These are phyloP conservation scores for Penicillium cosmopolitanum DNA, from an alignment of 495 filamentous ascomycete genomes.

Conservation along the genomic window DNA sequence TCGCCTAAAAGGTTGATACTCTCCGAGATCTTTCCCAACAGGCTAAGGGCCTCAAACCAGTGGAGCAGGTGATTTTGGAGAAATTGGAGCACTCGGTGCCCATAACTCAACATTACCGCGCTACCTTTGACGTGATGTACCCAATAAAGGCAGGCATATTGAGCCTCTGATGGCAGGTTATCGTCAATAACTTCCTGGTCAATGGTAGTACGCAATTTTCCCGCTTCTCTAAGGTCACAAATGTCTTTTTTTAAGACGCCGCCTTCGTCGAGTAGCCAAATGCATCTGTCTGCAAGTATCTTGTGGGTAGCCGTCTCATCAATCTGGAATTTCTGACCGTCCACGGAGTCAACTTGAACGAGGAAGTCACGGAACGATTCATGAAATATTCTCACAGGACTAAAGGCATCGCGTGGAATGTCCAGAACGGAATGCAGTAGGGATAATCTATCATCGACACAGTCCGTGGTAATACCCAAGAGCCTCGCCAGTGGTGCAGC, in stretches of 20 bases:
- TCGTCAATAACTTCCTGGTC: constrained; percentile 23
- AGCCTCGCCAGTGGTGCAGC: constrained; percentile 15
- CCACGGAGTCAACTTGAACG: neutral
- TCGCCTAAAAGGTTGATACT: neutral
- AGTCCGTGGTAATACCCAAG: constrained; percentile 7
- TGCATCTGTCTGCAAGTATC: neutral
- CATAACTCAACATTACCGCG: neutral
- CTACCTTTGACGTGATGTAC: constrained; percentile 40
- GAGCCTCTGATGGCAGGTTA: constrained; percentile 31
- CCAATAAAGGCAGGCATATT: constrained; percentile 53
- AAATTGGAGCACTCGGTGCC: neutral
- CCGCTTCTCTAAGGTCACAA: constrained; percentile 32
- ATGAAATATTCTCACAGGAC: constrained; percentile 25
- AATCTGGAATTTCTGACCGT: neutral
- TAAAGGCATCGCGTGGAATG: constrained; percentile 13
- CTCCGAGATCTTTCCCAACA: constrained; percentile 12
- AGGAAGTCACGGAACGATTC: constrained; percentile 34
- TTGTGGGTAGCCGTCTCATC: neutral
- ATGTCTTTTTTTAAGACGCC: constrained; percentile 37
- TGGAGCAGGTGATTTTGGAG: constrained; percentile 17
- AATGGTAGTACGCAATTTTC: constrained; percentile 29
- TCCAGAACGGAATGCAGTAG: constrained; percentile 17
- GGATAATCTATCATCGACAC: constrained; percentile 9
- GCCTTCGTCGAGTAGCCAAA: constrained; percentile 23
- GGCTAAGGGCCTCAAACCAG: constrained; percentile 19